phyloP scores from a whole-genome alignment of 305 asterid species.

The Fraxinus platypoda region DNA sequence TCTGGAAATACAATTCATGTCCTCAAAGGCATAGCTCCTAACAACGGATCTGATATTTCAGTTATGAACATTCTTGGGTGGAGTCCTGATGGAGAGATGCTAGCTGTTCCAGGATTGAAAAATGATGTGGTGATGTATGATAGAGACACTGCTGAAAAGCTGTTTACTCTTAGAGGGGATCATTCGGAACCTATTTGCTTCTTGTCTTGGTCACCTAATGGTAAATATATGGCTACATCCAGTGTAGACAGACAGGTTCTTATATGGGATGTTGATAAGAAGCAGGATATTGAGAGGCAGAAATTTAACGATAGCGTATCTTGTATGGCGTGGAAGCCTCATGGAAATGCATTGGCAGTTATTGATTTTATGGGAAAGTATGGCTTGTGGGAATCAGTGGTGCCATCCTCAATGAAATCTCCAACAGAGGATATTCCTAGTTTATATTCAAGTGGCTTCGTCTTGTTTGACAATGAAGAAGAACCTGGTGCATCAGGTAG shows the following conservation, averaged over 20 bases:
- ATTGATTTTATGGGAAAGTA: slow-evolving; percentile 84
- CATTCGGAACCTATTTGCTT: slow-evolving; percentile 77
- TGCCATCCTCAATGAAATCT: slow-evolving; percentile 85
- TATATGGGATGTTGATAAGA: slow-evolving; percentile 91
- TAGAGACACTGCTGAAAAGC: slow-evolving; percentile 91
- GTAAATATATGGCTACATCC: slow-evolving; percentile 94
- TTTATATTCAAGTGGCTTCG: slow-evolving; percentile 60
- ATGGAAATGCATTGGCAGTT: slow-evolving; percentile 86
- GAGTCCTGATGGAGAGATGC: slow-evolving; percentile 95
- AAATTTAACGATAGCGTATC: slow-evolving; percentile 71
- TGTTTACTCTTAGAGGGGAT: slow-evolving; percentile 85
- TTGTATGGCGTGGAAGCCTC: slow-evolving; percentile 92
- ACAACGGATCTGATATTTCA: slow-evolving; percentile 56
- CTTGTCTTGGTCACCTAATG: slow-evolving; percentile 96
- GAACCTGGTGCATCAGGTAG: slow-evolving; percentile 69
- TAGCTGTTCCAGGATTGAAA: slow-evolving; percentile 92
- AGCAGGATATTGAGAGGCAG: slow-evolving; percentile 90
- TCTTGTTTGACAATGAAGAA: slow-evolving; percentile 70
- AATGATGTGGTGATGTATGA: slow-evolving; percentile 94
- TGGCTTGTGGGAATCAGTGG: slow-evolving; percentile 88
- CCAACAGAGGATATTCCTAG: slow-evolving; percentile 85
- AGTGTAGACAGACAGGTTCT: slow-evolving; percentile 80
- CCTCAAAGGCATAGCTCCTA: slow-evolving; percentile 80
- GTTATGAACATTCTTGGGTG: slow-evolving; percentile 65
- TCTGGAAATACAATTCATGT: slow-evolving; percentile 74